Base-by-base conservation (phyloP, 164 flowering plant species). In the Vitis rupestris region DNA sequence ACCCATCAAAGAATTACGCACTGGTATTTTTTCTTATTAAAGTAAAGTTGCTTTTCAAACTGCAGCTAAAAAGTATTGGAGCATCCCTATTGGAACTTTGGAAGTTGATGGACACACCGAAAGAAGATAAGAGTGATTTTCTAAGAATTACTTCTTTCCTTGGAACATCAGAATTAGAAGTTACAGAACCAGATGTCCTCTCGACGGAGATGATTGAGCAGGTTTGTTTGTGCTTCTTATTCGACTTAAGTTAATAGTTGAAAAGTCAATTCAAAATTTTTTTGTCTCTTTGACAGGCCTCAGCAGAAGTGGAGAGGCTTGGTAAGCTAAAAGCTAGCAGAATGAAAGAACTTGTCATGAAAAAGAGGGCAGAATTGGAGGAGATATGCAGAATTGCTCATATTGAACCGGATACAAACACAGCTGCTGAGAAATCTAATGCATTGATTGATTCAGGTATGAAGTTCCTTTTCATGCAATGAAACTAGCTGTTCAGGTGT, bases 371-470 rank as follows among this genome's bases (percentile, higher is more conserved):
- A 51, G 98, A 94, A 65, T 81, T 92, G 74, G 98, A 94, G 78
- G 92, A 92, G 63, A 76, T 90, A 56, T 94, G 98, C 80, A 72
- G 81, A 74, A 71, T 78, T 66, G 80, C 82, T 57, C 98, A 92
- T 73, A 85, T 94, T 57, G 91, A 88, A 79, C 92, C 98, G 65
- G 97, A 94, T 76, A 78, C 77, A 63, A 92, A 88, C 80, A 92
- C 98, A 47, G 81, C 90, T 76, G 81, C 82, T 72, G 98, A 94
- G 79, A 94, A 92, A 80, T 75, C 91, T 13, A 83, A 65, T 79
- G 98, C 97, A 61, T 50, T 94, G 83, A 92, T 94, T 29, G 97
- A 92, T 80, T 92, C 98, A 69, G 98, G 98, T 93, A 79, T 47
- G 58, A 12, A 2, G 19, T 15, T 49, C 44, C 44, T 37, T 23